These are phyloP conservation scores for Pistacia integerrima DNA, from an alignment of 345 rosid genomes.

Conservation along the genomic window DNA sequence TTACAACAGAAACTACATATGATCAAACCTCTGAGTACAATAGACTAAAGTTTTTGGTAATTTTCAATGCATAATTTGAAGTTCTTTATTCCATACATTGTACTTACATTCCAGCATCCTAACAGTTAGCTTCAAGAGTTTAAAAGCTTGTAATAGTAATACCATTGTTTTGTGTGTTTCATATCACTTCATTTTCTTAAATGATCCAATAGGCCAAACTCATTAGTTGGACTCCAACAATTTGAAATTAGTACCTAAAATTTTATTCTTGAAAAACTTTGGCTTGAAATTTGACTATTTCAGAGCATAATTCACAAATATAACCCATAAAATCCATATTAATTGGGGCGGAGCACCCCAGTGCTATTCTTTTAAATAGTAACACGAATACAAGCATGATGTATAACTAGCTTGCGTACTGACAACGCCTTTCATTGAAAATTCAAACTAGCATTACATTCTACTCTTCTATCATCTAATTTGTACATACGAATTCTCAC, in stretches of 20 bases:
- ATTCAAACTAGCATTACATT: neutral
- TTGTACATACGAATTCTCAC: neutral
- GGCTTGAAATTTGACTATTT: neutral
- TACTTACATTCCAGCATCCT: neutral
- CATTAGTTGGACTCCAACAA: neutral
- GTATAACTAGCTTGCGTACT: too few species aligned
- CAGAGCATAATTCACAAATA: neutral
- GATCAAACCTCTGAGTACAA: neutral
- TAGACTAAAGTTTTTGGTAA: neutral
- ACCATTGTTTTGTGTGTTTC: neutral
- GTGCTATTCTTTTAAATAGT: neutral
- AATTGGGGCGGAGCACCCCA: neutral
- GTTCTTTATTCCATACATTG: neutral
- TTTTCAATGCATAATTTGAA: neutral
- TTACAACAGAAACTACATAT: neutral
- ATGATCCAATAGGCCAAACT: neutral
- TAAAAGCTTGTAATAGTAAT: neutral
- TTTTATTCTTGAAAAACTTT: neutral
- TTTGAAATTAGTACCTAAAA: neutral
- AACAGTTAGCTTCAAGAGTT: neutral
- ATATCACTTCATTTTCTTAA: neutral
- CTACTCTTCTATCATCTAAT: neutral
- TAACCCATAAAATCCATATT: neutral
- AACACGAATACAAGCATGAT: neutral
- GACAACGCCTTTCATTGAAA: neutral